Evolutionary conservation across 2,329 filamentous ascomycete species (phyloP).

Genomic region (Sarocladium oryzae): DNA sequence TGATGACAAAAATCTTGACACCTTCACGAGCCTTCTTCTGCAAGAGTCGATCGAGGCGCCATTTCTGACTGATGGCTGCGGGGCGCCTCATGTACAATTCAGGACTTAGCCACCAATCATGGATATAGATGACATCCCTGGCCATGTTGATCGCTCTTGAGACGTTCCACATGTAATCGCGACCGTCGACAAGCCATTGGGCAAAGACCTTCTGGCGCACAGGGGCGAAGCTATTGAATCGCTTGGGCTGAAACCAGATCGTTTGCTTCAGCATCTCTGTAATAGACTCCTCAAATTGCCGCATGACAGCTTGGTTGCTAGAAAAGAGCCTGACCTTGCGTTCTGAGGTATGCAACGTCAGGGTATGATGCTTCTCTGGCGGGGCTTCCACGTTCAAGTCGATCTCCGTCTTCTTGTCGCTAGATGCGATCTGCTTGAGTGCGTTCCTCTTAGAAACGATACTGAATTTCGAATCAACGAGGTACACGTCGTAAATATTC

Average conservation of each 20-base stretch:
- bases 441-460: slow-evolving; percentile 67
- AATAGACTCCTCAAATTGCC: slow-evolving; percentile 92
- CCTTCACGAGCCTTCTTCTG: slow-evolving; percentile 90
- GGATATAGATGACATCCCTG: slow-evolving; percentile 95
- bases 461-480: slow-evolving; percentile 85
- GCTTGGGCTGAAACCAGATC: slow-evolving; percentile 73
- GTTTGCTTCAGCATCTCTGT: slow-evolving; percentile 77
- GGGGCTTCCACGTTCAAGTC: slow-evolving; percentile 32
- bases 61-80: slow-evolving; percentile 94
- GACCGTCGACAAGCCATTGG: slow-evolving; percentile 92
- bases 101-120: slow-evolving; percentile 98
- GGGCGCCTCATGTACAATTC: slow-evolving; percentile 93
- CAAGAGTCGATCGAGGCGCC: slow-evolving; percentile 89
- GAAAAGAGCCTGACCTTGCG: slow-evolving; percentile 87
- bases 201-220: slow-evolving; percentile 81
- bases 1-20: slow-evolving; percentile 95
- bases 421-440: slow-evolving; percentile 44
- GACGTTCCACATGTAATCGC: slow-evolving; percentile 99
- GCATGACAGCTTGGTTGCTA: slow-evolving; percentile 79
- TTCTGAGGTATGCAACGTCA: slow-evolving; percentile 87
- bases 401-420: slow-evolving; percentile 50
- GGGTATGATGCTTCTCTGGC: slow-evolving; percentile 64
- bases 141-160: slow-evolving; percentile 96
- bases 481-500: slow-evolving; percentile 97
- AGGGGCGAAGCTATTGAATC: slow-evolving; percentile 91